Evolutionary conservation across 768 basidiomycete species (phyloP), one percentile per base, ranked within the genome.

Genomic region (Calocybe cyanea): DNA sequence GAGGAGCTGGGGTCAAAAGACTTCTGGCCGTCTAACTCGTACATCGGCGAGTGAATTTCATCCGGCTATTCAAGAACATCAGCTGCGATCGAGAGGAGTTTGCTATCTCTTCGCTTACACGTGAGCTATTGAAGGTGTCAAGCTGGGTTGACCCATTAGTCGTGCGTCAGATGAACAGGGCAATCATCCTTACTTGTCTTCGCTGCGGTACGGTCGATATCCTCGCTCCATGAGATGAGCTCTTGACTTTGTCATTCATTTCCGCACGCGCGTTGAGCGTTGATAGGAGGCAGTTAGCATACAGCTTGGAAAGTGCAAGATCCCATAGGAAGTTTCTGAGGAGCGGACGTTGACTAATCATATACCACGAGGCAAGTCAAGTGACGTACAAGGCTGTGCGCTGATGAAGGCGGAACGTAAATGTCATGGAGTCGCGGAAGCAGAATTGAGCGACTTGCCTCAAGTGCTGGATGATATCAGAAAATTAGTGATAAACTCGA

Each of bases 261-360:
- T 57, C 34, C 7, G 65, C 60, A 7, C 75, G 68, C 20, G 75
- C 70, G 41, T 77, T 76, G 19, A 77, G 63, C 3, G 75, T 73
- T 4, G 74, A 76, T 30, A 77, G 54, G 4, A 76, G 60, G 42
- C 72, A 74, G 43, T 76, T 77, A 15, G 71, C 46, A 53, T 77
- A 77, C 7, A 77, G 62, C 43, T 75, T 76, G 1, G 72, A 66
- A 11, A 77, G 59, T 9, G 72, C 63, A 17, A 77, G 59, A 49
- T 76, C 75, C 69, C 71, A 77, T 7, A 75, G 47, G 52, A 77
- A 77, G 52, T 76, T 77, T 19, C 73, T 71, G 38, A 1, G 36
- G 15, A 23, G 4, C n/a, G 8, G 8, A 8, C 6, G 17, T 10
- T 17, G 15, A 20, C 34, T 2, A 10, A 15, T 18, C 17, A 49